Conservation (phyloP, 805 yeast species). For the Metschnikowia picachoensis region DNA sequence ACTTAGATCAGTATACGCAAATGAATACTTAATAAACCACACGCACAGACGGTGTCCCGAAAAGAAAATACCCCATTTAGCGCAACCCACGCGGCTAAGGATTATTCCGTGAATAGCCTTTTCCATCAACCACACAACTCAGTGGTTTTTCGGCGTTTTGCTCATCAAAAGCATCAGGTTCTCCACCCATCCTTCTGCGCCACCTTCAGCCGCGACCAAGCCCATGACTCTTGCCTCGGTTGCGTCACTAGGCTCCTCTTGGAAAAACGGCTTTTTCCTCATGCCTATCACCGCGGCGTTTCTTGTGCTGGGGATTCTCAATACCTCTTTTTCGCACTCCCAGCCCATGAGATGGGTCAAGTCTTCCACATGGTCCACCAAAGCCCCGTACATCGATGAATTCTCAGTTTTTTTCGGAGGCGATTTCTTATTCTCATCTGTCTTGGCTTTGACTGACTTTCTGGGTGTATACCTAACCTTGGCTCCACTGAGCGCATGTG, state of each 20-base stretch:
- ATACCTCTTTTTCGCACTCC: conserved; percentile 79
- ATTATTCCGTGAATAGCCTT: too few relatives aligned
- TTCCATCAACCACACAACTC: too few relatives aligned
- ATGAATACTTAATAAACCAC: too few relatives aligned
- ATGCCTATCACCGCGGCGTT: conserved; percentile 86
- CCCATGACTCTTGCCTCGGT: conserved; percentile 48
- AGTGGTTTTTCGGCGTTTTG: conserved; percentile 71
- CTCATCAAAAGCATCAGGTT: conserved; percentile 69
- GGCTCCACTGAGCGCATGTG: conserved; percentile 79
- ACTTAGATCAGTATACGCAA: too few relatives aligned
- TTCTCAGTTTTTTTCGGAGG: conserved; percentile 4
- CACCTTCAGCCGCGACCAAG: conserved; percentile 72
- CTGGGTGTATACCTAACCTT: conserved; percentile 60
- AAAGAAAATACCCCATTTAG: too few relatives aligned
- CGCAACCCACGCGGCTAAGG: too few relatives aligned
- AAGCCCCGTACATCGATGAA: conserved; percentile 73
- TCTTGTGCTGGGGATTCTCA: conserved; percentile 90
- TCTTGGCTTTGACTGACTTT: conserved; percentile 10
- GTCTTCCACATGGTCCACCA: conserved; percentile 80
- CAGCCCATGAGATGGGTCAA: conserved; percentile 72
- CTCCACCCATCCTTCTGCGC: conserved; percentile 88
- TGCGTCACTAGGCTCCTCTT: conserved; percentile 28
- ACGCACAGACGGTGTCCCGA: too few relatives aligned
- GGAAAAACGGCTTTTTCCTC: conserved; percentile 24
- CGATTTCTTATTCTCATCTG: background rate